Evolutionary conservation across 768 basidiomycete genomes (phyloP).

Genomic region (Rhodotorula diobovata): DNA sequence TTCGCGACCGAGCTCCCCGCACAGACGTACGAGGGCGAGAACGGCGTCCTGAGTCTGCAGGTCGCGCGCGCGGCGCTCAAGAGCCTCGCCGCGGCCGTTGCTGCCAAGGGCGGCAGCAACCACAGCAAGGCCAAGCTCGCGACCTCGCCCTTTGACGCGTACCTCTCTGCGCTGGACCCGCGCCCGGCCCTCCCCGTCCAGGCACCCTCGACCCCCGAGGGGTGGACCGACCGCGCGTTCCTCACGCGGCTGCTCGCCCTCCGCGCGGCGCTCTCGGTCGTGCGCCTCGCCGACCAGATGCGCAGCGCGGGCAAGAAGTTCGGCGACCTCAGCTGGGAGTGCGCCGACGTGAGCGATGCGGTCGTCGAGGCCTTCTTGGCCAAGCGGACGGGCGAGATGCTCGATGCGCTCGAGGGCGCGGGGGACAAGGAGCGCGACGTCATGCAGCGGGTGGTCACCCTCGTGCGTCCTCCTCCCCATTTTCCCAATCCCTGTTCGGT

Average conservation of each 20-base stretch:
- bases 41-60: slow-evolving; percentile 65
- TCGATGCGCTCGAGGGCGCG: slow-evolving; percentile 38
- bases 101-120: background rate
- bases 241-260: slow-evolving; percentile 53
- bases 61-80: slow-evolving; percentile 69
- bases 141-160: slow-evolving; percentile 51
- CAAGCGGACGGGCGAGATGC: slow-evolving; percentile 51
- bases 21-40: slow-evolving; percentile 72
- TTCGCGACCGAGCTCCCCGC: slow-evolving; percentile 49
- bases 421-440: slow-evolving; percentile 42
- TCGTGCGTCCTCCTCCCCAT: background rate
- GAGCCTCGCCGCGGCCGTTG: slow-evolving; percentile 50
- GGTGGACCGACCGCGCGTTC: slow-evolving; percentile 50
- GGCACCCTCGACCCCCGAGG: background rate
- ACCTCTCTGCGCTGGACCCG: slow-evolving; percentile 56
- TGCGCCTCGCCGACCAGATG: slow-evolving; percentile 48
- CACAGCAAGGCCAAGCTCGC: background rate
- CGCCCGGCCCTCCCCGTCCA: slow-evolving; percentile 5
- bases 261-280: slow-evolving; percentile 62
- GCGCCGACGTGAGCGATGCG: slow-evolving; percentile 60
- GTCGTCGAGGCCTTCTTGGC: slow-evolving; percentile 68
- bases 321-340: slow-evolving; percentile 55
- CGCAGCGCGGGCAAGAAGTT: slow-evolving; percentile 44
- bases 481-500: background rate
- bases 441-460: slow-evolving; percentile 13